These are phyloP conservation scores for Strobilomyces dryophilus DNA, from an alignment of 768 basidiomycete species.

Conservation along the genomic window DNA sequence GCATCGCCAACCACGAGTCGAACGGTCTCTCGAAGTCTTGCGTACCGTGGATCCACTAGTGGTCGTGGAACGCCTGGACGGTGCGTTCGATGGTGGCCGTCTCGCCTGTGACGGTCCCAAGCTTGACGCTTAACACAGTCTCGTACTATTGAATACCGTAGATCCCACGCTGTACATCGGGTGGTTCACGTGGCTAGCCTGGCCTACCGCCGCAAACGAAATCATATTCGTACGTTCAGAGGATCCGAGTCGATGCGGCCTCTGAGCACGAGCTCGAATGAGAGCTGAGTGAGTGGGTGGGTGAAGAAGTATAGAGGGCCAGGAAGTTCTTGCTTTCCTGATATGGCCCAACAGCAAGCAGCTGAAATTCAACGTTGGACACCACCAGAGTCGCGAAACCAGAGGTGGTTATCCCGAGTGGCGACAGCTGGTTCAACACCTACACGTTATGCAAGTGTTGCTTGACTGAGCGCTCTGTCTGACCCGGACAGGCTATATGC, in stretches of 20 bases:
- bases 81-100: background rate
- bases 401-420: no score
- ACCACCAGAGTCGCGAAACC: no score
- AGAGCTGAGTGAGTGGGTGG: background rate
- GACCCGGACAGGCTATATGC: no score
- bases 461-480: no score
- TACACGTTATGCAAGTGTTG: no score
- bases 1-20: background rate
- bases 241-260: background rate
- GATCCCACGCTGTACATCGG: background rate
- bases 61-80: background rate
- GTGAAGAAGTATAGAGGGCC: background rate
- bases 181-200: background rate
- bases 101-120: background rate
- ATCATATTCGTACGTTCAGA: background rate
- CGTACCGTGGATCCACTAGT: background rate
- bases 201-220: background rate
- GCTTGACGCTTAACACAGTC: background rate
- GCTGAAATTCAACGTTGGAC: no score
- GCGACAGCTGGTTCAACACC: no score
- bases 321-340: background rate
- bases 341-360: background rate
- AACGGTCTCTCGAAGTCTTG: background rate
- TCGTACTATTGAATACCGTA: background rate
- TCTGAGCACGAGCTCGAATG: background rate